Conservation (phyloP, 176 grass and related monocot species). For the Musa schizocarpa region DNA sequence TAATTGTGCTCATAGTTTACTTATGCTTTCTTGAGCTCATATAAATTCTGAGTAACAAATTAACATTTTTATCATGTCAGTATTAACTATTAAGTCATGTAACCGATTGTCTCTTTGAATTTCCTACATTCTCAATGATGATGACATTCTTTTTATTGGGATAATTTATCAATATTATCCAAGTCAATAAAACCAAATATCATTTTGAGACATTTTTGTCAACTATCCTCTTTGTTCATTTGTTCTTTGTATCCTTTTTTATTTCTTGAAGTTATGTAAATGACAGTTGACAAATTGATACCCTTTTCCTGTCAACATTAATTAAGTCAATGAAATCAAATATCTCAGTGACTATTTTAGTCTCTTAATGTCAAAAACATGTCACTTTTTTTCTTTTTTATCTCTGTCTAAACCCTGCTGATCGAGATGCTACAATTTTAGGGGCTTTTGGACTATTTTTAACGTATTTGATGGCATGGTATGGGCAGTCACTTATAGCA, state of each 20-base stretch:
- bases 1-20: not conserved
- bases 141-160: no score
- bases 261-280: not conserved
- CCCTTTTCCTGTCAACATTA: not conserved
- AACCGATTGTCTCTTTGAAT: no score
- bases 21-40: no score
- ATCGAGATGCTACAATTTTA: not conserved
- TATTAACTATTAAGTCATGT: no score
- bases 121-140: no score
- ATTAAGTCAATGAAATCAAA: not conserved
- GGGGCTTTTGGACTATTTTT: slow-evolving; percentile 17
- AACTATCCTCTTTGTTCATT: no score
- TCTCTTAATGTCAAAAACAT: not conserved
- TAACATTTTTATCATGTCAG: no score
- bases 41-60: no score
- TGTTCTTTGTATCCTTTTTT: not conserved
- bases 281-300: not conserved
- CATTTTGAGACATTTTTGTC: no score
- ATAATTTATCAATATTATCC: no score
- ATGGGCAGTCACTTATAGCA: slow-evolving; percentile 10
- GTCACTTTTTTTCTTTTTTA: not conserved
- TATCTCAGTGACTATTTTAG: not conserved
- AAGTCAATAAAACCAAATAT: no score
- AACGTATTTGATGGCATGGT: slow-evolving; percentile 9
- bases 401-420: not conserved